A percentile compares a stretch with the other conserved stretches of the same genome.
Evolutionary conservation across 768 basidiomycete genomes (phyloP).

Genomic region (Auriscalpium orientale): DNA sequence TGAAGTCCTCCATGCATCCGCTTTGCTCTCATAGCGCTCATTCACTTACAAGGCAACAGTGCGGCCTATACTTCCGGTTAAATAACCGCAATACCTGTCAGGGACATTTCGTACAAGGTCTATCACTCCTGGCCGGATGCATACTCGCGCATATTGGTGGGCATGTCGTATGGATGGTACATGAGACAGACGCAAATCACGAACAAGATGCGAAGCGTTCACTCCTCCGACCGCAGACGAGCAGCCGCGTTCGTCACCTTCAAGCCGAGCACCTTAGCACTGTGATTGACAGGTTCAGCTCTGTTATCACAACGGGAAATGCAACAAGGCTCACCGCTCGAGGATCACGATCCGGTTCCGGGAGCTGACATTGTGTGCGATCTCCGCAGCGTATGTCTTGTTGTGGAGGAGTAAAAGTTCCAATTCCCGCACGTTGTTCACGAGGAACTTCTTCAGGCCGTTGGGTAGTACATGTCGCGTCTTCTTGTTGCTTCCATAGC

Average conservation of each 20-base stretch:
- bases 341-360: constrained; percentile 89
- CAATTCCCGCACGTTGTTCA: constrained; percentile 88
- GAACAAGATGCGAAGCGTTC: constrained; percentile 36
- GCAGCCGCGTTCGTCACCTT: constrained; percentile 93
- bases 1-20: no score
- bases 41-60: no score
- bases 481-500: constrained; percentile 91
- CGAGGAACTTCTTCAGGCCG: constrained; percentile 92
- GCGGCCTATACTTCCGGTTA: no score
- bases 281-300: constrained; percentile 23
- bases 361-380: constrained; percentile 94
- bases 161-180: no score
- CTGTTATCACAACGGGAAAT: background rate
- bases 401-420: constrained; percentile 98
- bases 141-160: no score
- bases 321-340: constrained; percentile 52
- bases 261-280: constrained; percentile 79
- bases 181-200: background rate
- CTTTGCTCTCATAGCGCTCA: no score
- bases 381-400: constrained; percentile 91
- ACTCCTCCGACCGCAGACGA: constrained; percentile 92
- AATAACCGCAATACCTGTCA: no score
- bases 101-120: no score
- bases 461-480: constrained; percentile 94
- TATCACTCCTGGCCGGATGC: no score